A percentile compares a stretch with the other conserved stretches of the same genome.
Evolutionary conservation across 345 rosid genomes (phyloP).

Genomic region (Pugionium cornutum): DNA sequence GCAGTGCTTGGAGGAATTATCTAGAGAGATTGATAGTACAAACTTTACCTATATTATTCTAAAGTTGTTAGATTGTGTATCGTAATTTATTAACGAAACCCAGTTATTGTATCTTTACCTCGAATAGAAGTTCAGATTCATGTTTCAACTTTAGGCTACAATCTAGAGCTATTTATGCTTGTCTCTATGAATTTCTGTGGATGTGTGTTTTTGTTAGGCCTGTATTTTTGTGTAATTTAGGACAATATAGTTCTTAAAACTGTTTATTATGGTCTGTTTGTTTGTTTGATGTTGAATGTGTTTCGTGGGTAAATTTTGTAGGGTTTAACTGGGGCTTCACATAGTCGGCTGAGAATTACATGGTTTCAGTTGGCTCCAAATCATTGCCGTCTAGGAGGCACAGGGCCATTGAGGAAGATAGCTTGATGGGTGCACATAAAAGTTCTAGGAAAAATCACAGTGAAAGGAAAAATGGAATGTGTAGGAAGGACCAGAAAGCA

Average conservation of each 20-base stretch:
- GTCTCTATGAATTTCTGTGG: background rate
- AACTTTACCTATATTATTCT: background rate
- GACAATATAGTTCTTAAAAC: conserved; percentile 4
- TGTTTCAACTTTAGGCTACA: background rate
- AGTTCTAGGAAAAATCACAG: conserved; percentile 44
- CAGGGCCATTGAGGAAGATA: conserved; percentile 41
- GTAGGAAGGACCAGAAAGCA: conserved; percentile 53
- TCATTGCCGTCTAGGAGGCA: conserved; percentile 47
- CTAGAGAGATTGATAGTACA: background rate
- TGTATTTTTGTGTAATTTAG: conserved; percentile 2
- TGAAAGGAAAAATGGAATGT: conserved; percentile 46
- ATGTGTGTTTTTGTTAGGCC: background rate
- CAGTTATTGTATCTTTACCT: background rate
- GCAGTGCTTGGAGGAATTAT: too few species aligned
- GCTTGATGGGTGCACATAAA: conserved; percentile 54
- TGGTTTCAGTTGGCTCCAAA: conserved; percentile 57
- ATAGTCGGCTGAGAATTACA: conserved; percentile 18
- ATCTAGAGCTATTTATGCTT: conserved; percentile 9
- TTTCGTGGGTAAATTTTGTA: conserved; percentile 8
- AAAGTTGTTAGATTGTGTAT: background rate
- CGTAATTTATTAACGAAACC: background rate
- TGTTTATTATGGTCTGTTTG: conserved; percentile 8
- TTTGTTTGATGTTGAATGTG: conserved; percentile 14
- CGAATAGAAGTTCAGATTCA: too few species aligned
- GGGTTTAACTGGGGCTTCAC: conserved; percentile 21